Evolutionary conservation across 2,329 filamentous ascomycete genomes (phyloP), one percentile per base, ranked within the genome.

Genomic region (Dichotomopilus funicola): DNA sequence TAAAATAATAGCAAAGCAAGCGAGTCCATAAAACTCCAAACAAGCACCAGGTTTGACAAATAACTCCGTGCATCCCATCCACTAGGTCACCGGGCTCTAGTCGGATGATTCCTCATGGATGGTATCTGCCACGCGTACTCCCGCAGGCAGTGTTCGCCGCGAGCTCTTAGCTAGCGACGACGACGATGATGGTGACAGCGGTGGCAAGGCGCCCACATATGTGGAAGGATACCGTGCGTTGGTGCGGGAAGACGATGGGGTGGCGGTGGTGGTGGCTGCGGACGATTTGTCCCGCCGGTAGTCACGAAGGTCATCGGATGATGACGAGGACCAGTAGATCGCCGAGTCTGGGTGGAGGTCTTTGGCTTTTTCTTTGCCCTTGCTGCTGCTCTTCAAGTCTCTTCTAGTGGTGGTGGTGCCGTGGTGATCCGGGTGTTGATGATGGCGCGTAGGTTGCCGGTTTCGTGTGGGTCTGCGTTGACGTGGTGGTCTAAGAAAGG

Each of bases 81-180:
- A 13, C 19, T 19, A 31, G 13, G 12, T 27, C 35, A 42, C 13
- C 38, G 13, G 38, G 3, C 46, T 41, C 35, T 54, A 52, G 19
- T 36, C 40, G 2, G 50, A 50, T 6, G 51, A 53, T 36, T 58
- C 56, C 33, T 58, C 56, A 13, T 55, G 53, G 5, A 58, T 58
- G 8, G 50, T 58, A 13, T 53, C 53, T 5, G 19, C 56, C 6
- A 58, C 56, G 11, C 40, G 9, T 3, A 55, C 49, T 8, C 38
- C 31, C 4, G 10, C 19, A 47, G 35, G 19, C 37, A 13, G 38
- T 35, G 41, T 7, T 27, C 51, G 36, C 35, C 41, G 36, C 33
- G 27, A 33, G 31, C n/a, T 40, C 35, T 42, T 51, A 11, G 12
- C 31, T 12, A 34, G 13, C 12, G 43, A 33, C 33, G 43, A 8